These are phyloP conservation scores for Pseudogymnoascus sp. DNA, from an alignment of 2,329 filamentous ascomycete species.

Conservation along the genomic window DNA sequence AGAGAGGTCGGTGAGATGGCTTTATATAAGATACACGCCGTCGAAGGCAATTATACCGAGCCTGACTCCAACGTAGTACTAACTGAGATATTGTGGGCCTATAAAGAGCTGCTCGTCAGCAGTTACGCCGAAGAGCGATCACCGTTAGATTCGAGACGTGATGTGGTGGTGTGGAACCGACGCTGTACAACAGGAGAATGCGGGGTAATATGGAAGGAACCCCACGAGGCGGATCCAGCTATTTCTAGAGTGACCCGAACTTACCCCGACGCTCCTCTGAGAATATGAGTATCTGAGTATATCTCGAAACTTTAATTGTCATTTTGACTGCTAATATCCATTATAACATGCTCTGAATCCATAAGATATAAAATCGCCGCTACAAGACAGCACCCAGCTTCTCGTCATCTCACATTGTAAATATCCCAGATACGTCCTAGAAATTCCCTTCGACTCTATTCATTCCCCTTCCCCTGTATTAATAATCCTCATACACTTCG, in stretches of 20 bases:
- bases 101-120: neutral
- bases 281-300: neutral
- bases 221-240: neutral
- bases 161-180: neutral
- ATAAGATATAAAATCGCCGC: neutral
- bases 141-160: neutral
- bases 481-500: neutral
- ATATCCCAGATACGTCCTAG: neutral
- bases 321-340: neutral
- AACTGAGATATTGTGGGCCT: neutral
- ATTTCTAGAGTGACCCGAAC: neutral
- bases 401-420: neutral
- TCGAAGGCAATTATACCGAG: neutral
- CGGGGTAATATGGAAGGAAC: neutral
- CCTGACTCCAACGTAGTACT: neutral
- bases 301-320: neutral
- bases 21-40: neutral
- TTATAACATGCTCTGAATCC: neutral
- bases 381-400: neutral
- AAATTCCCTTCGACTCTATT: neutral
- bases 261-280: neutral
- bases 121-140: neutral
- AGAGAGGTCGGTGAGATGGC: neutral
- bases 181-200: neutral
- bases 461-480: neutral